phyloP scores from a whole-genome alignment of 805 yeast genomes.

The Zygotorulaspora danielsina region DNA sequence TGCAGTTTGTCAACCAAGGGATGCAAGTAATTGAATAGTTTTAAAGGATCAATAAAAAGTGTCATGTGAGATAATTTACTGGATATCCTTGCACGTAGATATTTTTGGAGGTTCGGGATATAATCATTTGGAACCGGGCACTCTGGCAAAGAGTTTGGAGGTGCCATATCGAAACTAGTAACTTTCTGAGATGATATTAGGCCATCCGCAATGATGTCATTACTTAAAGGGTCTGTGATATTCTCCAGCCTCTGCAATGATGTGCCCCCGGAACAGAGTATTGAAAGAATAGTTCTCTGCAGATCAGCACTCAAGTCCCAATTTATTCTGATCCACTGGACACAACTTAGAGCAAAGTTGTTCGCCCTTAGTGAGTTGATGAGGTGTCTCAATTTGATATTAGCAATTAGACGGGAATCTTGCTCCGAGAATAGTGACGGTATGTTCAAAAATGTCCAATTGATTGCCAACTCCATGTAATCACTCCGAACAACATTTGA shows the following conservation, averaged over 20 bases:
- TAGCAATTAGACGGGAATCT: slow-evolving; percentile 32
- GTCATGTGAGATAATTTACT: slow-evolving; percentile 35
- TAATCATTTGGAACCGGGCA: slow-evolving; percentile 28
- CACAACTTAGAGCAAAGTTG: slow-evolving; percentile 23
- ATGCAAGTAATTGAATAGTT: slow-evolving; percentile 37
- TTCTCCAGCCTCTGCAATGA: slow-evolving; percentile 39
- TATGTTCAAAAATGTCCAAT: slow-evolving; percentile 38
- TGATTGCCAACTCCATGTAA: slow-evolving; percentile 36
- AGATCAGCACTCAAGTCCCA: slow-evolving; percentile 39
- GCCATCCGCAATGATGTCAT: slow-evolving; percentile 35
- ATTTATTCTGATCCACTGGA: slow-evolving; percentile 40
- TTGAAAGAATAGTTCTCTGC: slow-evolving; percentile 32
- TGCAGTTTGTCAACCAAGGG: slow-evolving; percentile 33
- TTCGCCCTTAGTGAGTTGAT: slow-evolving; percentile 29
- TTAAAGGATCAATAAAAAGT: slow-evolving; percentile 39
- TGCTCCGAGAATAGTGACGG: slow-evolving; percentile 28
- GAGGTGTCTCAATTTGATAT: slow-evolving; percentile 28
- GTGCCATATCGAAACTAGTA: slow-evolving; percentile 37
- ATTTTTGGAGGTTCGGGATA: slow-evolving; percentile 31
- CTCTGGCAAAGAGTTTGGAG: slow-evolving; percentile 37
- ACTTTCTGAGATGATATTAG: slow-evolving; percentile 24
- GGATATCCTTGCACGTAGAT: slow-evolving; percentile 30
- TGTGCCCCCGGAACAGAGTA: slow-evolving; percentile 30
- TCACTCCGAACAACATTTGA: slow-evolving; percentile 39
- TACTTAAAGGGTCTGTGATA: slow-evolving; percentile 39